Evolutionary conservation across 2,329 filamentous ascomycete genomes (phyloP), one percentile per base, ranked within the genome.

Genomic region (Alternaria atra): DNA sequence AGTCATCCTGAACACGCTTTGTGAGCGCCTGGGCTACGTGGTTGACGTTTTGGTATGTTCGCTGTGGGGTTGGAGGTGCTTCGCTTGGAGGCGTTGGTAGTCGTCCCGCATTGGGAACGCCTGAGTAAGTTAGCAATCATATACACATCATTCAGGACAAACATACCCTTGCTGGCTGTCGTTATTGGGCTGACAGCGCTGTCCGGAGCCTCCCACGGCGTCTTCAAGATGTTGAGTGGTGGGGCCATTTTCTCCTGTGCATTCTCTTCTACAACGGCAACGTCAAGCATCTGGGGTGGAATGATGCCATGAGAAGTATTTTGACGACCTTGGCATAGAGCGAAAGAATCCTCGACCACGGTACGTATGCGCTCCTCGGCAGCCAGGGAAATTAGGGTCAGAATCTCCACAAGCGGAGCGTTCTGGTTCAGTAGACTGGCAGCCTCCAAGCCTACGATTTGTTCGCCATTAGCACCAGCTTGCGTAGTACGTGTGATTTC

Each of bases 371-470:
- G 87, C 69, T 96, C 91, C 74, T 94, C 92, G 9, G 92, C 89
- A 17, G 92, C 91, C 58, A 97, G 85, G 6, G 93, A 95, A 59
- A 97, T 77, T 15, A 97, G 83, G 27, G 92, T 91, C 44, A 97
- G 81, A 67, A 97, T 91, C 63, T 97, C 93, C 13, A 91, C 90
- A 34, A 97, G 82, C 55, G 87, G 89, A 2, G 91, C 88, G 43
- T 93, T 91, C 20, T 79, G 76, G 35, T 90, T 88, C 0, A 95
- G 86, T 37, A 96, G 86, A 55, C 91, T 92, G 66, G 80, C 70
- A 53, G 77, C 74, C 43, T 78, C 70, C 3, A 77, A 89, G 42
- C 86, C 80, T 3, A 92, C 84, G 25, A 90, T 79, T 12, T 86
- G 84, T 32, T 86, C 83, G 4, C 84, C 87, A 69, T 93, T 88